Evolutionary conservation across 768 basidiomycete species (phyloP).

Genomic region (Lactifluus subvellereus): DNA sequence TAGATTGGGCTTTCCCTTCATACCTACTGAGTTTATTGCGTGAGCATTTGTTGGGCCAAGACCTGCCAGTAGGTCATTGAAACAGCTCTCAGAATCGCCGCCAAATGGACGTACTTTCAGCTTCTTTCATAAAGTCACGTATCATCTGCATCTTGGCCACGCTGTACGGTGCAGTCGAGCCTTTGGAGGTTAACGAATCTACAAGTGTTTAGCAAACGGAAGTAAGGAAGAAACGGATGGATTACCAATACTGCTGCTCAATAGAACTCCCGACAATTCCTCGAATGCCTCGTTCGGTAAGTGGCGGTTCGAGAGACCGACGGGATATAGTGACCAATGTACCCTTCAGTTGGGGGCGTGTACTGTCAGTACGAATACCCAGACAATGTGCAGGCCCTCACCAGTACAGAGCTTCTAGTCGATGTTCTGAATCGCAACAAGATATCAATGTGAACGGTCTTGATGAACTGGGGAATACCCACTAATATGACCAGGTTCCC

Average conservation of each 20-base stretch:
- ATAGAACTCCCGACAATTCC: background rate
- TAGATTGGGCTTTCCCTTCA: background rate
- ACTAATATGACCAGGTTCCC: slow-evolving; percentile 10
- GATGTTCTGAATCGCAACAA: background rate
- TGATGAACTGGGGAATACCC: background rate
- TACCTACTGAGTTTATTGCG: slow-evolving; percentile 11
- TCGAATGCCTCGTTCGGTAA: background rate
- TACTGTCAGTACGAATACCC: background rate
- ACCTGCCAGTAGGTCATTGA: background rate
- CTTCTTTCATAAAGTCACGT: slow-evolving; percentile 4
- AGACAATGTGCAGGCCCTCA: background rate
- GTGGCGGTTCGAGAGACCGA: background rate
- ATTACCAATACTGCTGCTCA: slow-evolving; percentile 12
- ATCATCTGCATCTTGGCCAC: slow-evolving; percentile 7
- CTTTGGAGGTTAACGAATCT: slow-evolving; percentile 13
- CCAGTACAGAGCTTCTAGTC: slow-evolving; percentile 15
- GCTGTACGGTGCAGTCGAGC: slow-evolving; percentile 10
- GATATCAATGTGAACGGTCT: background rate
- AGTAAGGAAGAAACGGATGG: background rate
- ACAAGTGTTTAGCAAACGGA: background rate
- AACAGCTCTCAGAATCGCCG: background rate
- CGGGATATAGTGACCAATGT: slow-evolving; percentile 18
- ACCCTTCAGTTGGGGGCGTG: background rate
- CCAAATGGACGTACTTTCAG: background rate
- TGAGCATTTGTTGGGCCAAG: background rate